A percentile compares a stretch with the other conserved stretches of the same genome.
Evolutionary conservation across 768 basidiomycete genomes (phyloP).

Genomic region (Tephrocybe sp.): DNA sequence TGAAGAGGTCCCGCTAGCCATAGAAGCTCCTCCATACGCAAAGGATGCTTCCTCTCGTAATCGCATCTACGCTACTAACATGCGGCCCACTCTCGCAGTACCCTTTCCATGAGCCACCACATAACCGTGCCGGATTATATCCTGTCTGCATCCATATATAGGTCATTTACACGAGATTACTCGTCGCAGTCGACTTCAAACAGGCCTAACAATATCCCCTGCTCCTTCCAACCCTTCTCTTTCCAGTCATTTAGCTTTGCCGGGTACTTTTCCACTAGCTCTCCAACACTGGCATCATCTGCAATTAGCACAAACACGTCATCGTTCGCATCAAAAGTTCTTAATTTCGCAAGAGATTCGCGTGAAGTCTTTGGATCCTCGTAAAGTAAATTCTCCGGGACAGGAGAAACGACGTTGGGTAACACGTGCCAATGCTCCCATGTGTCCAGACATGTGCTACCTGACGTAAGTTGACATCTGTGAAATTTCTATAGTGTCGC

Average conservation of each 20-base stretch:
- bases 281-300: neutral
- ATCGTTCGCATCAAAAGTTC: slow-evolving; percentile 3
- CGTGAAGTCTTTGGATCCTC: neutral
- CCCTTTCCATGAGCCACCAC: neutral
- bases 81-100: slow-evolving; percentile 6
- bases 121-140: slow-evolving; percentile 5
- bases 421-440: neutral
- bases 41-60: neutral
- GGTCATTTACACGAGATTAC: no score
- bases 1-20: neutral
- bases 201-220: neutral
- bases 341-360: neutral
- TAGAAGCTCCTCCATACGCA: neutral
- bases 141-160: slow-evolving; percentile 1
- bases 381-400: neutral
- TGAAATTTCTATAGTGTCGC: neutral
- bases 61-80: neutral
- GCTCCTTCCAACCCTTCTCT: neutral
- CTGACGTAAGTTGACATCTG: neutral
- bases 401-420: neutral
- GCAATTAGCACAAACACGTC: slow-evolving; percentile 3
- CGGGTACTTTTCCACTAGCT: neutral
- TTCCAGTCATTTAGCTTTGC: neutral
- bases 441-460: slow-evolving; percentile 4
- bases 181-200: no score